Conservation (phyloP, 2,329 filamentous ascomycete species). For the Verticillium longisporum region DNA sequence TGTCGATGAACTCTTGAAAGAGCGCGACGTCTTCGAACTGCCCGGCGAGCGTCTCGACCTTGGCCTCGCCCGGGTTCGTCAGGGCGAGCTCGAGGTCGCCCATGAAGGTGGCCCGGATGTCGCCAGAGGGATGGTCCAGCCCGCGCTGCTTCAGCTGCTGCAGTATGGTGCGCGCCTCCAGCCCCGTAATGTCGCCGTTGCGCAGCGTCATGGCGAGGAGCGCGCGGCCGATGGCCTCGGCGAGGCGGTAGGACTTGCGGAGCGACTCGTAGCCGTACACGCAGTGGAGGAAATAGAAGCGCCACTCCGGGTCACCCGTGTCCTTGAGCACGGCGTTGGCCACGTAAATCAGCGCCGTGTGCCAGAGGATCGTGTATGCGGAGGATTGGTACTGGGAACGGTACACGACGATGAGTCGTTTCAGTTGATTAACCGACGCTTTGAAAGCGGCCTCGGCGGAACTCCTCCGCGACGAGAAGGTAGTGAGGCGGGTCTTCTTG, state of each 20-base stretch:
- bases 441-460: slow-evolving; percentile 22
- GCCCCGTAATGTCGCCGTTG: slow-evolving; percentile 20
- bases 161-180: slow-evolving; percentile 22
- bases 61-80: slow-evolving; percentile 23
- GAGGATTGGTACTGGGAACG: slow-evolving; percentile 23
- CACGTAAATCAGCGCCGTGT: slow-evolving; percentile 30
- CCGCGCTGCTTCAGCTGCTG: slow-evolving; percentile 18
- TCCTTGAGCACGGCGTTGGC: slow-evolving; percentile 27
- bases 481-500: slow-evolving; percentile 13
- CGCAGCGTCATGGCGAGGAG: slow-evolving; percentile 28
- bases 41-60: slow-evolving; percentile 22
- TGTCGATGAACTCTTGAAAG: slow-evolving; percentile 21
- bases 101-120: slow-evolving; percentile 28
- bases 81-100: slow-evolving; percentile 27
- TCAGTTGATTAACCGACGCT: slow-evolving; percentile 29
- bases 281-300: slow-evolving; percentile 28
- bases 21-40: slow-evolving; percentile 25
- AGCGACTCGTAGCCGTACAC: slow-evolving; percentile 29
- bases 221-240: slow-evolving; percentile 23
- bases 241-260: slow-evolving; percentile 25
- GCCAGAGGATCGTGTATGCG: slow-evolving; percentile 30
- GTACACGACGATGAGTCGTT: slow-evolving; percentile 28
- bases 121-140: slow-evolving; percentile 11
- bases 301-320: slow-evolving; percentile 20
- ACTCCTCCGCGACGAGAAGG: slow-evolving; percentile 20